Evolutionary conservation across 2,329 filamentous ascomycete genomes (phyloP), one percentile per base, ranked within the genome.

Genomic region (Alternaria burnsii): DNA sequence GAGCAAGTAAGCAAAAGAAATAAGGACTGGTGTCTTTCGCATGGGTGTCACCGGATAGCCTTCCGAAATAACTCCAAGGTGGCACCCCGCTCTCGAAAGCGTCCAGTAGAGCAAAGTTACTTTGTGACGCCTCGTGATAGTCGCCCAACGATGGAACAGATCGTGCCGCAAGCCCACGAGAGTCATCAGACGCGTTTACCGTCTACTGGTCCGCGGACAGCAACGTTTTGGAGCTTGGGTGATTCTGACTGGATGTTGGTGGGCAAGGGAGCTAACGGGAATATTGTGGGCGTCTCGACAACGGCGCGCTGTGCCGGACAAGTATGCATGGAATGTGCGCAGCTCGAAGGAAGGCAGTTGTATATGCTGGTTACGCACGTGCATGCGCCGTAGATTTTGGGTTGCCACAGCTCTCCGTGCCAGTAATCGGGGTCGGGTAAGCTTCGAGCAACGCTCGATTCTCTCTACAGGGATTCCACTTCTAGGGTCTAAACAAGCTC

Each of bases 1-100:
- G 50, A 63, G 43, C 68, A 58, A 69, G 67, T 71, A 60, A 61
- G 62, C 61, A 59, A 42, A 51, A 43, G 50, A 9, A 40, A 48
- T 32, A 26, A 43, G 16, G 48, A 46, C 38, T 38, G 30, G 44
- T 32, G 40, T 50, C 57, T 52, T 63, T 72, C 69, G 70, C 69
- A 73, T 71, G 71, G 63, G 38, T 66, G 59, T 69, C 63, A 59
- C 61, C 57, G 18, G 38, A 58, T 58, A 32, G 56, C 32, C 51
- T 58, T 48, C 36, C 26, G 58, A 56, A 54, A 56, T 59, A 40
- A 43, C 51, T 65, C 46, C 56, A 59, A 62, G 42, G 57, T 59
- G 48, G 30, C 55, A 60, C 54, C 56, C 62, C 55, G 57, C 60
- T 56, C 48, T 55, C 43, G 54, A 67, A 41, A 58, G 51, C 58